Conservation (phyloP, 164 flowering plant genomes). For the Tinospora cordifolia region DNA sequence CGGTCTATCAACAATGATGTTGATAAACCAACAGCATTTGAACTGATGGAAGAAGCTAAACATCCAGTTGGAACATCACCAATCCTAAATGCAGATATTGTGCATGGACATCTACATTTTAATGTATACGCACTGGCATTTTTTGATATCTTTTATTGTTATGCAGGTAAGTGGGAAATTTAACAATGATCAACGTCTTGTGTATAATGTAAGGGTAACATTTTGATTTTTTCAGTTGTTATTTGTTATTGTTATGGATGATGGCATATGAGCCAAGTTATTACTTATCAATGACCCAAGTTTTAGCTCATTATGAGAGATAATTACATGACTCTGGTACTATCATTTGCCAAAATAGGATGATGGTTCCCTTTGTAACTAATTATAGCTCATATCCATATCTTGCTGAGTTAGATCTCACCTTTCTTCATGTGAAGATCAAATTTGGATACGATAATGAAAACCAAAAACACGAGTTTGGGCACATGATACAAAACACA, state of each 20-base stretch:
- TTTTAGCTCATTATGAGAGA: not conserved
- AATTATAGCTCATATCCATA: not conserved
- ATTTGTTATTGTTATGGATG: no score
- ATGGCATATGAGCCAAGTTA: no score
- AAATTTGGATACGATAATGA: not conserved
- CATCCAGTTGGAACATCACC: not conserved
- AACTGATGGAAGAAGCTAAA: not conserved
- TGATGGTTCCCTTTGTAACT: not conserved
- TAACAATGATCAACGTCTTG: slow-evolving; percentile 6
- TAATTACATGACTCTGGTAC: not conserved
- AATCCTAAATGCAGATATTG: not conserved
- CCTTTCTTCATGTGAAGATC: not conserved
- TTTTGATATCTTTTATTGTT: not conserved
- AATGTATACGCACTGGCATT: not conserved
- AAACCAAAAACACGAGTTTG: not conserved
- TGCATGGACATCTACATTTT: not conserved
- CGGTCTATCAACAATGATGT: no score
- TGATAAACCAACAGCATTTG: no score
- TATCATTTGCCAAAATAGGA: not conserved
- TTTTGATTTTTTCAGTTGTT: no score
- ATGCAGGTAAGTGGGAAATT: slow-evolving; percentile 11
- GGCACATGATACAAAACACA: not conserved
- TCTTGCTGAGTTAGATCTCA: not conserved
- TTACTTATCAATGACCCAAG: not conserved
- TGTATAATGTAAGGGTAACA: slow-evolving; percentile 4